These are phyloP conservation scores for Taiozyma sp. DNA, from an alignment of 1,139 yeast genomes.

Conservation along the genomic window DNA sequence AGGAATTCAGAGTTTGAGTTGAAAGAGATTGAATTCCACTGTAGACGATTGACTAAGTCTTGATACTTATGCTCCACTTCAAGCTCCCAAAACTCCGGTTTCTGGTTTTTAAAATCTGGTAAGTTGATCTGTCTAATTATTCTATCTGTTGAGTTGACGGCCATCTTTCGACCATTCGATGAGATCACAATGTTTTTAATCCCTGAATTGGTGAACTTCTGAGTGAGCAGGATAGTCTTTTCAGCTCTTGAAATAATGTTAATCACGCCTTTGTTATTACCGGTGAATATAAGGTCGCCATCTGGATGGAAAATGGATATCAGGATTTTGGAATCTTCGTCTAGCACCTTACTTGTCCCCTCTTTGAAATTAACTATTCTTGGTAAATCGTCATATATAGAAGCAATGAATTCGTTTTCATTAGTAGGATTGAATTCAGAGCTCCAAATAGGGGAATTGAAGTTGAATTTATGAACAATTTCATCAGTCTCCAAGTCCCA, in stretches of 20 bases:
- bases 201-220: conserved; percentile 61
- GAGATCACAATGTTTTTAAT: conserved; percentile 69
- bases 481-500: conserved; percentile 66
- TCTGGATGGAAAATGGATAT: conserved; percentile 28
- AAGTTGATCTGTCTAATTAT: conserved; percentile 66
- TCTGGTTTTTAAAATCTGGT: conserved; percentile 34
- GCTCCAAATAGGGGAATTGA: conserved; percentile 73
- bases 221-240: conserved; percentile 39
- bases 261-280: conserved; percentile 79
- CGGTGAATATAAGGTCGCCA: conserved; percentile 46
- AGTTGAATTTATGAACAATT: conserved; percentile 41
- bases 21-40: conserved; percentile 83
- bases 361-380: conserved; percentile 18
- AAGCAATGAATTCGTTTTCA: conserved; percentile 41
- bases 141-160: conserved; percentile 79
- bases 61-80: conserved; percentile 82
- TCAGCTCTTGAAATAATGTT: conserved; percentile 36
- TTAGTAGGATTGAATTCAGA: conserved; percentile 58
- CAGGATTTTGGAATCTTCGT: conserved; percentile 27
- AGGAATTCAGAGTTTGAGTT: conserved; percentile 76
- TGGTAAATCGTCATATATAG: conserved; percentile 51
- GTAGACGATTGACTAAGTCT: conserved; percentile 83
- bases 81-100: conserved; percentile 38
- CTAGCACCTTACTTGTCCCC: conserved; percentile 21
- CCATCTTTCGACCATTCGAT: conserved; percentile 62